Evolutionary conservation across 371 early-diverging fungal genomes (phyloP).

Genomic region (Mortierella sp.): DNA sequence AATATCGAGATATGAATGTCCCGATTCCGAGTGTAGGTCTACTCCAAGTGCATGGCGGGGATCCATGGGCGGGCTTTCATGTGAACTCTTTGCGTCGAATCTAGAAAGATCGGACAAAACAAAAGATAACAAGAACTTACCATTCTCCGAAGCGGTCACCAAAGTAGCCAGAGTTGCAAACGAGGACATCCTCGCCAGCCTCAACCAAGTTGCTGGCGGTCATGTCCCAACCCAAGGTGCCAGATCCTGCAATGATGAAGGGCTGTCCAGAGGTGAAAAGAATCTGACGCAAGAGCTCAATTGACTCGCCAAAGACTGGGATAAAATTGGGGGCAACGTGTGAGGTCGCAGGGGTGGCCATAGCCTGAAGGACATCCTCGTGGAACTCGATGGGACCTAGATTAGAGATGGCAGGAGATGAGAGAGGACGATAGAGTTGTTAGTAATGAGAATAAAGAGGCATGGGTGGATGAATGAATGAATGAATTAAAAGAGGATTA

Average conservation of each 20-base stretch:
- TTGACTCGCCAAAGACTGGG: constrained; percentile 85
- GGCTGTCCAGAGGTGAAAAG: constrained; percentile 92
- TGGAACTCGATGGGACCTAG: constrained; percentile 95
- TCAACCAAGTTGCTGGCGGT: constrained; percentile 92
- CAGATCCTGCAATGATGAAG: constrained; percentile 94
- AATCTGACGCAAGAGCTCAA: constrained; percentile 88
- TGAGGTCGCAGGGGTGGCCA: constrained; percentile 92
- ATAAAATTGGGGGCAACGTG: constrained; percentile 95
- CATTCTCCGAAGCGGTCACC: constrained; percentile 96
- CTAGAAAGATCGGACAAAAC: constrained; percentile 7
- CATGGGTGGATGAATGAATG: neutral
- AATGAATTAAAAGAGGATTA: neutral
- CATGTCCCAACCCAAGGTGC: constrained; percentile 96
- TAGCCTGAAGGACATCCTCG: constrained; percentile 86
- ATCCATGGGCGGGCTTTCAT: neutral
- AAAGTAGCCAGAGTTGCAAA: constrained; percentile 95
- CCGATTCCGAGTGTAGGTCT: neutral
- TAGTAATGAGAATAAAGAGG: neutral
- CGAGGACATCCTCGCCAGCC: constrained; percentile 90
- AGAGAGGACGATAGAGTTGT: neutral
- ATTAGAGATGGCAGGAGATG: neutral
- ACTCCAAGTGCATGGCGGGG: too few species aligned
- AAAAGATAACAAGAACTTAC: constrained; percentile 57
- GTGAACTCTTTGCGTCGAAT: neutral
- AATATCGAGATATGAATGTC: too few species aligned